Base-by-base conservation (phyloP, 371 early-diverging fungal genomes). In the Mortierella sp. region DNA sequence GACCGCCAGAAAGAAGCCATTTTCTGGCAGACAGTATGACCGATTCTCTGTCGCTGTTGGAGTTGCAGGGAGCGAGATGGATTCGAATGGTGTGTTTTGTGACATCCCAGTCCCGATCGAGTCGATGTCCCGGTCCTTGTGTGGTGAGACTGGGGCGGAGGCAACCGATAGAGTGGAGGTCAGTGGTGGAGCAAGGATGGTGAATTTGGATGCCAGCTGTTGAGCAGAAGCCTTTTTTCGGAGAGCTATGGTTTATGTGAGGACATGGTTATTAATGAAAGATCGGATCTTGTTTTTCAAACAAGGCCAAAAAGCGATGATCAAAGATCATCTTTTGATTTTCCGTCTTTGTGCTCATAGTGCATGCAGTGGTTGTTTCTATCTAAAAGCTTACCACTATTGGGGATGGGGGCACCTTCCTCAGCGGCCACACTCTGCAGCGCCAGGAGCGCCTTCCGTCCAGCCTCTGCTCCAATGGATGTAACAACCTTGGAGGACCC, bases 1-100 rank as follows among this genome's bases (percentile, higher is more conserved):
- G 34, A 84, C 84, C 4, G 82, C 83, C 1, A 85, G 82, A 63
- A 87, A 87, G 60, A 87, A 87, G 21, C 84, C 83, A n/a, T 82
- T 81, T 23, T 86, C 84, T 42, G 86, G 83, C 24, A 87, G 51
- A 32, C 80, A 78, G 34, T 56, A 49, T 0, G 71, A 64, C 47
- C 67, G 55, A 26, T 64, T 75, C 28, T 75, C 76, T 14, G 61
- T 43, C 6, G 76, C 76, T 6, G 76, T 75, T n/a, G 76, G 76
- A 7, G 76, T 75, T 23, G 69, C 69, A 42, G 76, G 76, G 26
- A 75, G 43, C 14, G 76, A 75, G 28, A 68, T 49, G 24, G 76
- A 69, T 12, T 75, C 76, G 52, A 75, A 75, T 21, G 60, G 60
- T 12, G 51, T 50, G 48, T 34, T 57, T 17, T 54, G 65, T 12